Conservation (phyloP, 139 green algal genomes). For the Zygnema circumcarinatum region DNA sequence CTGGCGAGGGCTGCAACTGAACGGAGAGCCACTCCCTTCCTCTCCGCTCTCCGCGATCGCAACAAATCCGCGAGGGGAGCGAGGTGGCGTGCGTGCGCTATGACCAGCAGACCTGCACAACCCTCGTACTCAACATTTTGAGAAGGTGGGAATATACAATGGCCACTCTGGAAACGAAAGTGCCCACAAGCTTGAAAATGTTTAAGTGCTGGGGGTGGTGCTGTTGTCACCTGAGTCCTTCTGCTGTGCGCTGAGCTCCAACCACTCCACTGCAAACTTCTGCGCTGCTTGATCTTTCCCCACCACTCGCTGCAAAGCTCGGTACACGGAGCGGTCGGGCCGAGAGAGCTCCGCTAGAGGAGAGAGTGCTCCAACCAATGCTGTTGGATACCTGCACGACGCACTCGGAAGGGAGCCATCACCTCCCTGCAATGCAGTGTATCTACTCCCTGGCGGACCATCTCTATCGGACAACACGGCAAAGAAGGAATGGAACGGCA, state of each 20-base stretch:
- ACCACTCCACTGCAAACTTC: constrained; percentile 38
- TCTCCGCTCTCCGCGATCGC: not conserved
- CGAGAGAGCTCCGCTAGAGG: constrained; percentile 12
- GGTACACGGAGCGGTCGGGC: constrained; percentile 34
- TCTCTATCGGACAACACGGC: too few relatives aligned
- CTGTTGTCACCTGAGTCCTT: constrained; percentile 16
- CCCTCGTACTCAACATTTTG: not conserved
- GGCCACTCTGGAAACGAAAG: too few relatives aligned
- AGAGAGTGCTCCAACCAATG: constrained; percentile 3
- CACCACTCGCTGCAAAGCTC: constrained; percentile 19
- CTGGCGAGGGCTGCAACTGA: constrained; percentile 56
- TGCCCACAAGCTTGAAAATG: too few relatives aligned
- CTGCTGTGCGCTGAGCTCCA: constrained; percentile 24
- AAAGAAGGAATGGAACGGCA: too few relatives aligned
- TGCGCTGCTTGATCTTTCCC: constrained; percentile 1
- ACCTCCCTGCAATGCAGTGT: too few relatives aligned
- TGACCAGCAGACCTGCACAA: constrained; percentile 30
- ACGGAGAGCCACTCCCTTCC: constrained; percentile 7
- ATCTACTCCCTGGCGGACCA: too few relatives aligned
- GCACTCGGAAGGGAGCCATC: too few relatives aligned
- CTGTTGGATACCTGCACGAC: constrained; percentile 12
- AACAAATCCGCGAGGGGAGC: not conserved
- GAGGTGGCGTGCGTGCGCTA: constrained; percentile 9
- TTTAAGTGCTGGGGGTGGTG: not conserved
- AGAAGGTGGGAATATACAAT: too few relatives aligned